Evolutionary conservation across 192 early-diverging fungal genomes (phyloP), one percentile per base, ranked within the genome.

Genomic region (Coemansia sp.): DNA sequence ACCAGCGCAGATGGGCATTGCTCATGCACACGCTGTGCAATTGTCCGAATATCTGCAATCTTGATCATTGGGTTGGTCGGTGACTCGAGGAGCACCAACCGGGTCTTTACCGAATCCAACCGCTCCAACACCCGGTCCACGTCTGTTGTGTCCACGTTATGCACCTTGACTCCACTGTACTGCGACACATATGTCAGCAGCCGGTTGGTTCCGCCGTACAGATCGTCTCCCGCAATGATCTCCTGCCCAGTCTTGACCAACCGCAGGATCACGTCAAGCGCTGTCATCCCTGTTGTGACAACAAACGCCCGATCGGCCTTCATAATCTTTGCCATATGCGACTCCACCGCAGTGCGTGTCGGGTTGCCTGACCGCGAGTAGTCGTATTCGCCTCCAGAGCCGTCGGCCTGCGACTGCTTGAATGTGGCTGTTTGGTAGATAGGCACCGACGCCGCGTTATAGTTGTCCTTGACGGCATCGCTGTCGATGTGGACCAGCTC

Each of bases 391-490:
- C 72, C 65, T 12, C 93, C 95, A 65, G 86, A 87, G 40, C 90
- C 92, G 17, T 84, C 84, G 5, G 90, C 93, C 19, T 81, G 73
- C n/a, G 69, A 71, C 74, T 96, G 94, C 81, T 95, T 97, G 81
- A 98, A 98, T 0, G 96, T 98, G 11, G 96, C 96, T 0, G 95
- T 91, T 64, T 97, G 95, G 84, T 98, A 98, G 65, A 98, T 94
- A n/a, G 96, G 96, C 48, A 94, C 88, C 6, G 91, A 93, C 20
- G 91, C 85, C 9, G 95, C 85, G 78, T 93, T 89, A 85, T 98
- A 95, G 57, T 84, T 87, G 74, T 98, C 95, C 65, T 82, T 85
- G 47, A 84, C 82, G 42, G 58, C 65, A 44, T 88, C 87, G 60
- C 85, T 74, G 71, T 90, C 90, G 57, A 92, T 84, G 28, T 82